Conservation (phyloP, 345 rosid genomes). For the Ceriops decandra region DNA sequence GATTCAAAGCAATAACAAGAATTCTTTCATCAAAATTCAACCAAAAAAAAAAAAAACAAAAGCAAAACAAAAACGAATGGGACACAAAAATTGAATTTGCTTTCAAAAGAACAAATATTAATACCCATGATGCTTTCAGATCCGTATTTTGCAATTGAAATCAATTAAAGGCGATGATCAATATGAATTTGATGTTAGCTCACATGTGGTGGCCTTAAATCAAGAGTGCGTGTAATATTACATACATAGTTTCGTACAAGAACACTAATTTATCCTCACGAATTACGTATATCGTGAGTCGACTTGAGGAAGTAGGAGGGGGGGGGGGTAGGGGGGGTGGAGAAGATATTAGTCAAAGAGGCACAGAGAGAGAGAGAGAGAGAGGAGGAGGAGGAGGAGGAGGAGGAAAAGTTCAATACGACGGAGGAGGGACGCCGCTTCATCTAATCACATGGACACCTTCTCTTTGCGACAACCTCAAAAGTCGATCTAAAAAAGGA, state of each 20-base stretch:
- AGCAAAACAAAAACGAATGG: too few species aligned
- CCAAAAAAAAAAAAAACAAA: too few species aligned
- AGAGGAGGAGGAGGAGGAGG: too few species aligned
- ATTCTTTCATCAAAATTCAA: too few species aligned
- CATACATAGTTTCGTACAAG: conserved; percentile 1
- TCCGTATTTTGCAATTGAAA: not conserved
- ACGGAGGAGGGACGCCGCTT: not conserved
- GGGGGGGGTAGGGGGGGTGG: too few species aligned
- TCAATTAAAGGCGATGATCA: not conserved
- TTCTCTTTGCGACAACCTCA: conserved; percentile 13
- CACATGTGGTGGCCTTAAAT: conserved; percentile 1
- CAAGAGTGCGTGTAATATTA: conserved; percentile 9
- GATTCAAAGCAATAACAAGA: too few species aligned
- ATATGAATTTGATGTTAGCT: not conserved
- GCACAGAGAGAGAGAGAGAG: not conserved
- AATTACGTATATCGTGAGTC: too few species aligned
- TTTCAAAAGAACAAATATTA: too few species aligned
- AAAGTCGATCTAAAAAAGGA: conserved; percentile 21
- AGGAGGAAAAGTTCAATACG: not conserved
- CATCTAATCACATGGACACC: conserved; percentile 22
- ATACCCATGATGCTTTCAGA: conserved; percentile 1
- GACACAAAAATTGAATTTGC: too few species aligned
- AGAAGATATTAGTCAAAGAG: not conserved
- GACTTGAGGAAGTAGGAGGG: too few species aligned
- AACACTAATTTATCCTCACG: too few species aligned